A percentile compares a stretch with the other conserved stretches of the same genome.
phyloP scores from a whole-genome alignment of 75 land plant species.

The Pinus albicaulis region DNA sequence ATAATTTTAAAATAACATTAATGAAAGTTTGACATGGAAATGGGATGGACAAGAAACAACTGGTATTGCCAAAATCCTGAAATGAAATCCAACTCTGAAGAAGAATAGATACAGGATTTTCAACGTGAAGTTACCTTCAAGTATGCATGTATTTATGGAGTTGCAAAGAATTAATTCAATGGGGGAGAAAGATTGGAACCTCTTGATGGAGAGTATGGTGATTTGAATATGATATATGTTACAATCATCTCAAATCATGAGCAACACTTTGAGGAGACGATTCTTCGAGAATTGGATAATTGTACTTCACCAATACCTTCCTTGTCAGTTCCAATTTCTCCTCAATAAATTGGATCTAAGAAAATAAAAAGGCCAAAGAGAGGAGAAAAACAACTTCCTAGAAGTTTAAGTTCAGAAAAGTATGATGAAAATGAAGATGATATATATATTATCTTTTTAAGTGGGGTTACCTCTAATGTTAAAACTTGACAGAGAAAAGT shows the following conservation, averaged over 20 bases:
- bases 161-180: neutral
- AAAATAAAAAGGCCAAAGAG: neutral
- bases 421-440: neutral
- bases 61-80: neutral
- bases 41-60: neutral
- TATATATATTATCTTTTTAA: neutral
- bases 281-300: neutral
- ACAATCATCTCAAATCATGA: neutral
- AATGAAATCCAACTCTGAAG: neutral
- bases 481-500: constrained; percentile 18
- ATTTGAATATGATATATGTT: neutral
- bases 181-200: neutral
- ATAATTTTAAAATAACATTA: neutral
- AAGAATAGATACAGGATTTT: neutral
- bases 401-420: neutral
- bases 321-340: neutral
- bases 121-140: neutral
- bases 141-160: neutral
- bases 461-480: neutral
- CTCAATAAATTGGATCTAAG: neutral
- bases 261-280: neutral
- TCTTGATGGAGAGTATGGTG: neutral
- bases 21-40: neutral
- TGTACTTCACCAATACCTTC: constrained; percentile 1
- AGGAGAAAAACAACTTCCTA: neutral